Conservation (phyloP, 140 eudicot genomes). For the Erigeron philadelphicus region DNA sequence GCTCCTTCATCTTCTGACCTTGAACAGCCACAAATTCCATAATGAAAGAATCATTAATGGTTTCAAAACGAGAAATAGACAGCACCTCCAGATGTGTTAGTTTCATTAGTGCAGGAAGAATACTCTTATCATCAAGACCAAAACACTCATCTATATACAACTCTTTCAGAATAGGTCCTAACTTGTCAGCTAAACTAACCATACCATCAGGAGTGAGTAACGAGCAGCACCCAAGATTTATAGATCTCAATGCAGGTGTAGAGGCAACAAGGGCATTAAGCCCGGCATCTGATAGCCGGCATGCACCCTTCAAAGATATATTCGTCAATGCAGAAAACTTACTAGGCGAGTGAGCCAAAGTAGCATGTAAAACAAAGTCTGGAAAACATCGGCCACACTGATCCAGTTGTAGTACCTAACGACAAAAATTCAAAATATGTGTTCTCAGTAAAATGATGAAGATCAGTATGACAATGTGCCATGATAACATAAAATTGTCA, state of each 20-base stretch:
- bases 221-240: slow-evolving; percentile 84
- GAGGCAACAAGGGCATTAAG: slow-evolving; percentile 49
- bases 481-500: neutral
- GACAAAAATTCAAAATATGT: slow-evolving; percentile 8
- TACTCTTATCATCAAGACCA: slow-evolving; percentile 50
- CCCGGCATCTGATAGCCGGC: slow-evolving; percentile 84
- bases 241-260: slow-evolving; percentile 64
- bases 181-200: slow-evolving; percentile 42
- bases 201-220: slow-evolving; percentile 66
- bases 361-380: slow-evolving; percentile 45
- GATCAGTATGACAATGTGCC: neutral
- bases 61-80: slow-evolving; percentile 53
- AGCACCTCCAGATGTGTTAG: slow-evolving; percentile 60
- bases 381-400: slow-evolving; percentile 82
- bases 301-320: slow-evolving; percentile 80
- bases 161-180: slow-evolving; percentile 60
- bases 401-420: slow-evolving; percentile 84
- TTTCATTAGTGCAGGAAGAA: slow-evolving; percentile 59
- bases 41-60: slow-evolving; percentile 64
- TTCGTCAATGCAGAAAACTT: slow-evolving; percentile 54
- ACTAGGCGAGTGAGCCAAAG: slow-evolving; percentile 44
- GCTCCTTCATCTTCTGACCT: slow-evolving; percentile 71
- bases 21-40: slow-evolving; percentile 35
- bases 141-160: slow-evolving; percentile 72
- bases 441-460: slow-evolving; percentile 6